A percentile compares a stretch with the other conserved stretches of the same genome.
phyloP scores from a whole-genome alignment of 495 filamentous ascomycete genomes.

The Penicillium nucicola region DNA sequence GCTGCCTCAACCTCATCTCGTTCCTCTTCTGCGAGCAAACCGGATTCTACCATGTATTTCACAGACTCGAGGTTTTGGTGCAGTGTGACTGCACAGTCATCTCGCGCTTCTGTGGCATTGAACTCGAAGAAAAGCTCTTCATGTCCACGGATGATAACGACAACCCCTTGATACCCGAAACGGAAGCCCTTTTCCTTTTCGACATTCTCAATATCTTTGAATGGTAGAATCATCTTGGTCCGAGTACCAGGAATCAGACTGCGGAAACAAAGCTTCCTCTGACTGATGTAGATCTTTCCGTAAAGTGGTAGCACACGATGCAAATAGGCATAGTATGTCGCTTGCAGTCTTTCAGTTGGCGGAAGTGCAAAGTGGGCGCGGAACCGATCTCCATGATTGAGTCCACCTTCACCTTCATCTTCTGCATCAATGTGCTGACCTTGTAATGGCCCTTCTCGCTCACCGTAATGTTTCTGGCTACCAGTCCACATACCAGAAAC shows the following conservation, averaged over 20 bases:
- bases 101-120: constrained; percentile 65
- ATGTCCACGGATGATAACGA: constrained; percentile 87
- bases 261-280: constrained; percentile 89
- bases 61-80: constrained; percentile 71
- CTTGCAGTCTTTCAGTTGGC: constrained; percentile 77
- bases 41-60: constrained; percentile 69
- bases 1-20: constrained; percentile 71
- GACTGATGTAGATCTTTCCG: constrained; percentile 94
- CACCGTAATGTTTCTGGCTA: constrained; percentile 82
- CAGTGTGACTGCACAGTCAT: constrained; percentile 84
- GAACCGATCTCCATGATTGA: constrained; percentile 72
- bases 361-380: constrained; percentile 87
- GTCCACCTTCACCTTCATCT: constrained; percentile 54
- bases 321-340: constrained; percentile 85
- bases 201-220: constrained; percentile 91
- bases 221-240: constrained; percentile 87
- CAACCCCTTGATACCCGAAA: constrained; percentile 87
- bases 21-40: constrained; percentile 65
- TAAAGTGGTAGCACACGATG: constrained; percentile 89
- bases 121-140: constrained; percentile 99
- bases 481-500: constrained; percentile 98
- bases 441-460: constrained; percentile 64
- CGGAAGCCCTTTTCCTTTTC: constrained; percentile 94
- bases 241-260: constrained; percentile 86
- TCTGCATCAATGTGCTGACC: constrained; percentile 61